These are phyloP conservation scores for Phytophthora fragariaefolia DNA, from an alignment of 352 stramenopile species.

Conservation along the genomic window DNA sequence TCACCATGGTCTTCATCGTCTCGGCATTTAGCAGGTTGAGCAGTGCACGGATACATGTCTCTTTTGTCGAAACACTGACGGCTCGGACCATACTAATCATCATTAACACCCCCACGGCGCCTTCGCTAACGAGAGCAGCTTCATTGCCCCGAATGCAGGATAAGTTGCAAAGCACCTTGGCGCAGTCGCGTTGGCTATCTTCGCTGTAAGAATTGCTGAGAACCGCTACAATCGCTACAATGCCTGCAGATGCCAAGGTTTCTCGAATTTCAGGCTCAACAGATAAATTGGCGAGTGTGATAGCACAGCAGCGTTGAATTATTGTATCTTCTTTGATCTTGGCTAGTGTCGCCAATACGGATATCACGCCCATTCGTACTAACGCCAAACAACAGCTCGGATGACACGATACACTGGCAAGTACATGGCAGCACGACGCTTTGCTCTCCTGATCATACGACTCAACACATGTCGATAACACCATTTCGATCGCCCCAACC, in stretches of 20 bases:
- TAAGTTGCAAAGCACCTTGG: conserved; percentile 76
- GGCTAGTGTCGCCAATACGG: conserved; percentile 61
- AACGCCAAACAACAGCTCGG: conserved; percentile 62
- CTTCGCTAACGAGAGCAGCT: conserved; percentile 55
- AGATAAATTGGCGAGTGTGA: conserved; percentile 74
- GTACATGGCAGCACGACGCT: conserved; percentile 74
- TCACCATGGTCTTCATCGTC: conserved; percentile 70
- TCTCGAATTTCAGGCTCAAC: conserved; percentile 55
- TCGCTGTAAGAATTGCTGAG: conserved; percentile 88
- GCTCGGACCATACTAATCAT: conserved; percentile 86
- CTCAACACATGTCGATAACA: conserved; percentile 67
- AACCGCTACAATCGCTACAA: conserved; percentile 56
- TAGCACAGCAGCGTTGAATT: conserved; percentile 74
- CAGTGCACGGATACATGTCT: conserved; percentile 70
- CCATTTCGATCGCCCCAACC: conserved; percentile 54
- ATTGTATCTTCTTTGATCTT: conserved; percentile 53
- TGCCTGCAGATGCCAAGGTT: conserved; percentile 54
- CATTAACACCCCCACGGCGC: conserved; percentile 69
- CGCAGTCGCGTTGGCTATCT: conserved; percentile 78
- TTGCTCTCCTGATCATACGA: conserved; percentile 73
- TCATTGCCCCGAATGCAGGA: conserved; percentile 64
- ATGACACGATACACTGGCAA: conserved; percentile 80
- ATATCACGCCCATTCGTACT: conserved; percentile 56
- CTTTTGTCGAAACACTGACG: conserved; percentile 64
- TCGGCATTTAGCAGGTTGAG: conserved; percentile 68